Evolutionary conservation across 2,329 filamentous ascomycete species (phyloP).

Genomic region (Neocucurbitaria cava): DNA sequence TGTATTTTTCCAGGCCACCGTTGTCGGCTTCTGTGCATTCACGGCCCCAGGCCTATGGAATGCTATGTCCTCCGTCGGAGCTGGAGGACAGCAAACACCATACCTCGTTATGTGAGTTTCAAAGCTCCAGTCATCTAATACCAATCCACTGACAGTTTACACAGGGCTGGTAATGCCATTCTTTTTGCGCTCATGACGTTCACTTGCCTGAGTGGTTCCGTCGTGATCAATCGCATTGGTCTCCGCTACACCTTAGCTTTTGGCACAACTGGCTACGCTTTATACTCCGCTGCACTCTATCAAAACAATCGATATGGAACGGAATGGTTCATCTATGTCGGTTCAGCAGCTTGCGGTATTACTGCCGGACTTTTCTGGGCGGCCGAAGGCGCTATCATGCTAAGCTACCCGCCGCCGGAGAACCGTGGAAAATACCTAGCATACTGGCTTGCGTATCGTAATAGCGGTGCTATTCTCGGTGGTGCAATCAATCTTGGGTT

Average conservation of each 20-base stretch:
- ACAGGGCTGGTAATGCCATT: constrained; percentile 45
- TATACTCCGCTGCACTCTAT: constrained; percentile 50
- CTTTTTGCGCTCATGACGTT: constrained; percentile 47
- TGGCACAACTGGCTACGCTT: constrained; percentile 44
- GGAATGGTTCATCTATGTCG: constrained; percentile 32
- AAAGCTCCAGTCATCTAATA: neutral
- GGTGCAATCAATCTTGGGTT: constrained; percentile 24
- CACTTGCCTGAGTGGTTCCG: constrained; percentile 44
- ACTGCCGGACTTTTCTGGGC: constrained; percentile 35
- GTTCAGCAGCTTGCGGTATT: constrained; percentile 29
- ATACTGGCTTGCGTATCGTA: constrained; percentile 24
- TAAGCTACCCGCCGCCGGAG: constrained; percentile 25
- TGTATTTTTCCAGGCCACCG: constrained; percentile 38
- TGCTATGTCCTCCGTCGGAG: constrained; percentile 40
- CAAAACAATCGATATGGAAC: constrained; percentile 43
- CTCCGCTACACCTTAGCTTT: constrained; percentile 40
- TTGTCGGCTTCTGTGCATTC: constrained; percentile 31
- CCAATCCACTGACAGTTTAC: neutral
- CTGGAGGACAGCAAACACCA: constrained; percentile 38
- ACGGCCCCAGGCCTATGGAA: constrained; percentile 41
- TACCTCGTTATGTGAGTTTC: constrained; percentile 36
- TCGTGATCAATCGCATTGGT: constrained; percentile 4
- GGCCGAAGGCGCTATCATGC: constrained; percentile 35
- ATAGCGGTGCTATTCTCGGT: constrained; percentile 22
- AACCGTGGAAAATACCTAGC: constrained; percentile 22